Base-by-base conservation (phyloP, 2,329 filamentous ascomycete species). In the Beauveria sp. region DNA sequence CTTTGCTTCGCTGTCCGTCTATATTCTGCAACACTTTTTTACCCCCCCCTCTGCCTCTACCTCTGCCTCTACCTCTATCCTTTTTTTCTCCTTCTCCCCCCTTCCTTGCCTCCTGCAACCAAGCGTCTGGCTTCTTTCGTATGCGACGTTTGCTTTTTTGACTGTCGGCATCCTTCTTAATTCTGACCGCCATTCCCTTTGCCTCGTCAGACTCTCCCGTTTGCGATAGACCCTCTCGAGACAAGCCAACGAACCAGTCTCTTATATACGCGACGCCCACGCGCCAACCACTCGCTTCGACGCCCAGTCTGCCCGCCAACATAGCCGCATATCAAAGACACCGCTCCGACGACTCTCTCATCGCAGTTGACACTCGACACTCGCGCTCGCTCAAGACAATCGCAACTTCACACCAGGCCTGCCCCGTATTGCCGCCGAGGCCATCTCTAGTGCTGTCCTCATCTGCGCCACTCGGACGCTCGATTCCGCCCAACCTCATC, bases 21-120 rank as follows among this genome's bases (percentile, higher is more conserved):
- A 50, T 57, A 14, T 50, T 54, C 53, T 54, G 50, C 50, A 43
- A 50, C 59, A 56, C 50, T 53, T 56, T 56, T 50, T 48, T 47
- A n/a, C 60, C 60, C 47, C 44, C 41, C 41, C 22, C 28, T 18
- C 37, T 24, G 22, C 52, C 37, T 56, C 30, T 30, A 20, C 46
- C 30, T 41, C 40, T 28, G 24, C 52, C 40, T 56, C 30, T 34
- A 28, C 47, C 34, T 59, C 50, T 24, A 22, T 40, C 47, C 59
- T 44, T 28, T 56, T 44, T 54, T 48, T 22, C 37, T 37, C 62
- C 34, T 30, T 55, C 28, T 53, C 26, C 41, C 18, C 55, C 44
- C 46, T 46, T 40, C 46, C 44, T 57, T 18, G 41, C 44, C 18
- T 57, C 44, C 55, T 57, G 44, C 55, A 57, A 43, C 46, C 22